A percentile compares a stretch with the other conserved stretches of the same genome.
These are phyloP conservation scores for Exophiala oligosperma DNA, from an alignment of 2,329 filamentous ascomycete genomes.

Conservation along the genomic window DNA sequence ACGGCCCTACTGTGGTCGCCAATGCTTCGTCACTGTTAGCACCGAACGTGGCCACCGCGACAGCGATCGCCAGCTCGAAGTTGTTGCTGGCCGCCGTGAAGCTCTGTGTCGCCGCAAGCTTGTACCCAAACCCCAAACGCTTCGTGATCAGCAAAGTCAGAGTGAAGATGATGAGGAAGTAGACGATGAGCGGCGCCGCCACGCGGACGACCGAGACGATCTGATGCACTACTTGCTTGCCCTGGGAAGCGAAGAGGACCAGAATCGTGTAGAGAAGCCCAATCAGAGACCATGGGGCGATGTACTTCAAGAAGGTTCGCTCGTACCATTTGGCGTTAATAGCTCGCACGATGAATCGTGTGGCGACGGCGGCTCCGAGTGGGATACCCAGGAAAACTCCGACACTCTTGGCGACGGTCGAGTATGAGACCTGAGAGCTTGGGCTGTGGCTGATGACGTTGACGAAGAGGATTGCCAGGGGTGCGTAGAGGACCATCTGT, in stretches of 20 bases:
- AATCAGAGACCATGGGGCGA: conserved; percentile 73
- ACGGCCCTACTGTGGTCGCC: conserved; percentile 77
- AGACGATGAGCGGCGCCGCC: conserved; percentile 76
- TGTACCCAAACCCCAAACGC: conserved; percentile 71
- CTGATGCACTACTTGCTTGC: conserved; percentile 73
- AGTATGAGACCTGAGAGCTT: conserved; percentile 51
- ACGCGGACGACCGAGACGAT: conserved; percentile 81
- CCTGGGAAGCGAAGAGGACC: conserved; percentile 82
- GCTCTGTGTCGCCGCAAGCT: conserved; percentile 70
- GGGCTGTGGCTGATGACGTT: conserved; percentile 61
- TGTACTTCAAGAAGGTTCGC: conserved; percentile 65
- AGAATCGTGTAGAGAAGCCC: conserved; percentile 85
- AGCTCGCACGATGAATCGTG: conserved; percentile 63
- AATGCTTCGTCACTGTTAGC: conserved; percentile 76
- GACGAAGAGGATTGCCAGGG: conserved; percentile 68
- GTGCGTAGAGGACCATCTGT: conserved; percentile 72
- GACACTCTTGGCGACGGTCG: conserved; percentile 73
- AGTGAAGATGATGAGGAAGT: conserved; percentile 75
- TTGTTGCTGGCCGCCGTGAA: no score
- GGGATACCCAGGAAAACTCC: conserved; percentile 84
- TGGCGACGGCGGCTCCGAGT: conserved; percentile 73
- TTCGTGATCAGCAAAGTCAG: conserved; percentile 62
- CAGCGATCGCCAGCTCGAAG: conserved; percentile 87
- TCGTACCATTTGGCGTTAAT: conserved; percentile 65
- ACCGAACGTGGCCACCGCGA: conserved; percentile 79